Evolutionary conservation across 2,329 filamentous ascomycete species (phyloP).

Genomic region (Didymella sp.): DNA sequence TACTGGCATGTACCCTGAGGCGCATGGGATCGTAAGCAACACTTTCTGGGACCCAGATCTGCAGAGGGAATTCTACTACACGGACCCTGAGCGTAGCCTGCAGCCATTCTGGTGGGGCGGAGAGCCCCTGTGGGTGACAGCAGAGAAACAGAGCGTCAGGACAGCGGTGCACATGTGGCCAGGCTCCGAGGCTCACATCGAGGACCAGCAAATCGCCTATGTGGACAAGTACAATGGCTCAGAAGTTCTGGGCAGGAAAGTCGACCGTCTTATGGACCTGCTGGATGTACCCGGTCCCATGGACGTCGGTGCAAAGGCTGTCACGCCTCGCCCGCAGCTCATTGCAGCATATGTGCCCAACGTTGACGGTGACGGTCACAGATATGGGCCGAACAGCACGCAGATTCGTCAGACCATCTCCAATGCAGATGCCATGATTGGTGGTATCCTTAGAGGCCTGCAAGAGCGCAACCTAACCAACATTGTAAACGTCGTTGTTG

Average conservation of each 20-base stretch:
- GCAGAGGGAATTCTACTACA: constrained; percentile 85
- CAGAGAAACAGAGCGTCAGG: constrained; percentile 79
- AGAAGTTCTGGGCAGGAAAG: constrained; percentile 77
- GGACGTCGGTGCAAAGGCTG: constrained; percentile 57
- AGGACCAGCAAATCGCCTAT: constrained; percentile 75
- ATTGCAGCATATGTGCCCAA: constrained; percentile 95
- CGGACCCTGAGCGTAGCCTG: constrained; percentile 75
- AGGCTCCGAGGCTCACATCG: constrained; percentile 87
- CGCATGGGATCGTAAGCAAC: constrained; percentile 92
- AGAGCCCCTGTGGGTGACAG: constrained; percentile 92
- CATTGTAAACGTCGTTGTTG: constrained; percentile 93
- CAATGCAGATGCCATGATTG: constrained; percentile 83
- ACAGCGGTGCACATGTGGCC: constrained; percentile 98
- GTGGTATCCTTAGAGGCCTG: constrained; percentile 75
- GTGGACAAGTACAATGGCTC: constrained; percentile 84
- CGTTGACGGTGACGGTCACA: constrained; percentile 86
- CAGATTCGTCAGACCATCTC: constrained; percentile 81
- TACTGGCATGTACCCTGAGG: constrained; percentile 90
- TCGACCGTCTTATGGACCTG: constrained; percentile 78
- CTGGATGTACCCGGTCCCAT: constrained; percentile 82
- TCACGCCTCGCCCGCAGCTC: constrained; percentile 76
- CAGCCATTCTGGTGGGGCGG: constrained; percentile 93
- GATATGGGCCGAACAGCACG: constrained; percentile 91
- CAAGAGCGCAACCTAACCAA: constrained; percentile 81
- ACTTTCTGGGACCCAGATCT: constrained; percentile 88